A percentile compares a stretch with the other conserved stretches of the same genome.
Evolutionary conservation across 768 basidiomycete genomes (phyloP).

Genomic region (Hericium alpestre): DNA sequence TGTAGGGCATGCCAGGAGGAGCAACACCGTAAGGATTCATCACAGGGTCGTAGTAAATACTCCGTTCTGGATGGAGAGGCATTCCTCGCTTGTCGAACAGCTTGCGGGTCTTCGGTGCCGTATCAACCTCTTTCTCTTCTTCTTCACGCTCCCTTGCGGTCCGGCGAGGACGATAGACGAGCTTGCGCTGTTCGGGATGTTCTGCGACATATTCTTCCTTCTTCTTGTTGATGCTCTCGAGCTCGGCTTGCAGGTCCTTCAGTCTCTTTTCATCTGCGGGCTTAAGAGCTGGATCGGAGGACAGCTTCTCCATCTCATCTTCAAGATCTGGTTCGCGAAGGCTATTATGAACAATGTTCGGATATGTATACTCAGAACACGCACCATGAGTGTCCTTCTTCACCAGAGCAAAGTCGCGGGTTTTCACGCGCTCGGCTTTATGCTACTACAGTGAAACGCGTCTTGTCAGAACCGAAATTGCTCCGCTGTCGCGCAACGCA

Average conservation of each 20-base stretch:
- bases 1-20: conserved; percentile 95
- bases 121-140: conserved; percentile 29
- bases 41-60: conserved; percentile 84
- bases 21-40: conserved; percentile 92
- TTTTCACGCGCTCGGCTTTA: conserved; percentile 72
- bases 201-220: conserved; percentile 89
- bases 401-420: conserved; percentile 80
- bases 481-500: conserved; percentile 21
- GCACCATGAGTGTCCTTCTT: conserved; percentile 88
- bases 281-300: conserved; percentile 32
- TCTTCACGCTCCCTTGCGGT: conserved; percentile 27
- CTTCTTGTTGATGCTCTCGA: conserved; percentile 71
- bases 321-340: conserved; percentile 50
- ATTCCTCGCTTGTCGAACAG: conserved; percentile 77
- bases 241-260: conserved; percentile 60
- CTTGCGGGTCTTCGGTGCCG: conserved; percentile 44
- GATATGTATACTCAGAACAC: conserved; percentile 8
- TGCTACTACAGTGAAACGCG: conserved; percentile 55
- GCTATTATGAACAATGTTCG: not conserved
- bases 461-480: not conserved
- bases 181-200: conserved; percentile 83
- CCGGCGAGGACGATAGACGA: conserved; percentile 60
- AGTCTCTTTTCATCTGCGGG: conserved; percentile 57
- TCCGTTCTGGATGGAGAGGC: conserved; percentile 83
- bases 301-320: conserved; percentile 64